Conservation (phyloP, 345 rosid genomes). For the Moricandia arvensis region DNA sequence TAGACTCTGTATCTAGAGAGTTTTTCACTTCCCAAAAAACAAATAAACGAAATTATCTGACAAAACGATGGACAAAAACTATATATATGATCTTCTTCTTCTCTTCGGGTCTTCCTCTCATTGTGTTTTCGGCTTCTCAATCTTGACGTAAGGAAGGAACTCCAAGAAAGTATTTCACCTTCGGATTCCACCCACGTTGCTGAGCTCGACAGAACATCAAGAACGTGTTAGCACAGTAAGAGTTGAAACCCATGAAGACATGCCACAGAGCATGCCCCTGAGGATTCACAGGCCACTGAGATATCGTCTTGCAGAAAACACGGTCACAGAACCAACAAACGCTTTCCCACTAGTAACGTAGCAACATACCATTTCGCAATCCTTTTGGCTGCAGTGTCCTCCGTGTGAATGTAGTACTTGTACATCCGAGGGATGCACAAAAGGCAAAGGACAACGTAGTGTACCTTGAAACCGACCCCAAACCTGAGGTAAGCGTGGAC, state of each 20-base stretch:
- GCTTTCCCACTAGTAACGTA: slow-evolving; percentile 55
- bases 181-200: slow-evolving; percentile 76
- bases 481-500: slow-evolving; percentile 65
- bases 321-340: slow-evolving; percentile 80
- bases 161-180: slow-evolving; percentile 55
- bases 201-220: slow-evolving; percentile 96
- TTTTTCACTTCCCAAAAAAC: slow-evolving; percentile 29
- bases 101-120: slow-evolving; percentile 34
- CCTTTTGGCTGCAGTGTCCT: slow-evolving; percentile 61
- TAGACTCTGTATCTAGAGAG: slow-evolving; percentile 34
- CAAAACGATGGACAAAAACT: slow-evolving; percentile 33
- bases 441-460: slow-evolving; percentile 67
- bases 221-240: slow-evolving; percentile 87
- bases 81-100: slow-evolving; percentile 31
- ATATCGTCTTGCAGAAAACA: slow-evolving; percentile 52
- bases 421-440: slow-evolving; percentile 87
- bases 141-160: slow-evolving; percentile 74
- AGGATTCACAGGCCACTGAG: slow-evolving; percentile 69
- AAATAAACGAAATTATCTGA: slow-evolving; percentile 13
- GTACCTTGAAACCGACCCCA: slow-evolving; percentile 82
- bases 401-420: slow-evolving; percentile 89
- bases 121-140: slow-evolving; percentile 67
- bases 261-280: slow-evolving; percentile 98
- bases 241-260: slow-evolving; percentile 78
- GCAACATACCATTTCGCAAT: slow-evolving; percentile 70